Conservation (phyloP, 2,329 filamentous ascomycete species). For the Claviceps fusiformis region DNA sequence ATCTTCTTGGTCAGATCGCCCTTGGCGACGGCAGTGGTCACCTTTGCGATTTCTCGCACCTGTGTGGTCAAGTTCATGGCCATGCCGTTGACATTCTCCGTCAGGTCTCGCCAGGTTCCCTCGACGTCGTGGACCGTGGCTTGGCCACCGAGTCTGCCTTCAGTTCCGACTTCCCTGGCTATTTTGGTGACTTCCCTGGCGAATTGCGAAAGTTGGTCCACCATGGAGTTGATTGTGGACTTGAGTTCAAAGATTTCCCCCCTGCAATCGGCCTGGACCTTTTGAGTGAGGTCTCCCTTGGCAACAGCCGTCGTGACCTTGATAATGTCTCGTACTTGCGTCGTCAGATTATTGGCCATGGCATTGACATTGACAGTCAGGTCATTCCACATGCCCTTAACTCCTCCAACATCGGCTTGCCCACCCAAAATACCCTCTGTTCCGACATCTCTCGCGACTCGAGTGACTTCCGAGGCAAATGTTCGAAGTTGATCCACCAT, state of each 20-base stretch:
- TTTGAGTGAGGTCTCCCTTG: slow-evolving; percentile 86
- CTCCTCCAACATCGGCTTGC: slow-evolving; percentile 70
- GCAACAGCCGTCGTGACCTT: slow-evolving; percentile 60
- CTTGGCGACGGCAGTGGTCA: slow-evolving; percentile 87
- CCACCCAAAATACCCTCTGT: slow-evolving; percentile 73
- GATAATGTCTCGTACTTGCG: slow-evolving; percentile 90
- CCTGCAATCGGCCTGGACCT: slow-evolving; percentile 84
- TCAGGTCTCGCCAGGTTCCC: slow-evolving; percentile 93
- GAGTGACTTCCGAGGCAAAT: slow-evolving; percentile 72
- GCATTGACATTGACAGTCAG: slow-evolving; percentile 76
- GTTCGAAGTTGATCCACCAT: slow-evolving; percentile 79
- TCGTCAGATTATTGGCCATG: slow-evolving; percentile 78
- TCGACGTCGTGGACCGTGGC: slow-evolving; percentile 93
- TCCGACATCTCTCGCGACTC: slow-evolving; percentile 71
- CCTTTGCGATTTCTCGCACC: slow-evolving; percentile 92
- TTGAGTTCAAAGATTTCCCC: slow-evolving; percentile 92
- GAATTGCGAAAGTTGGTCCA: slow-evolving; percentile 93
- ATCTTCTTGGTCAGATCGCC: slow-evolving; percentile 96
- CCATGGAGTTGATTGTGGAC: slow-evolving; percentile 98
- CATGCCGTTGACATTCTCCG: slow-evolving; percentile 95
- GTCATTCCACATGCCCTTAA: slow-evolving; percentile 82
- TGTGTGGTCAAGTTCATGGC: slow-evolving; percentile 96
- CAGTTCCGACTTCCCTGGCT: slow-evolving; percentile 89
- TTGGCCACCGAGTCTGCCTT: slow-evolving; percentile 86
- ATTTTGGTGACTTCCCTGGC: slow-evolving; percentile 95